These are phyloP conservation scores for Meira miltonrushii DNA, from an alignment of 1,284 basidiomycete species.

Conservation along the genomic window DNA sequence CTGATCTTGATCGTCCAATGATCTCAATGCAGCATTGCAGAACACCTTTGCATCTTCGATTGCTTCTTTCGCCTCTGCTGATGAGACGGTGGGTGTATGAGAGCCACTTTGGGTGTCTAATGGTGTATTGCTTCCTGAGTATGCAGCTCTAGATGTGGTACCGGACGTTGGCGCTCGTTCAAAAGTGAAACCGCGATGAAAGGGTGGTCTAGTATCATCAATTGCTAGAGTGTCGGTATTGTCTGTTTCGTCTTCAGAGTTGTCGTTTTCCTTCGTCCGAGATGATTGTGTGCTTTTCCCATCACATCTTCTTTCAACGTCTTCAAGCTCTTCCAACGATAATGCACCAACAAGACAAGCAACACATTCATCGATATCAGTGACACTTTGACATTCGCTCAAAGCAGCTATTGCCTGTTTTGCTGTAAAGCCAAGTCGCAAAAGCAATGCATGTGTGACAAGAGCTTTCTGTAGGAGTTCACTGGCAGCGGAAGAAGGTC, in stretches of 20 bases:
- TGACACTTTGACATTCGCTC: constrained; percentile 57
- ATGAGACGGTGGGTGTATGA: neutral
- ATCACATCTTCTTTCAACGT: constrained; percentile 57
- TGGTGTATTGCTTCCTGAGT: neutral
- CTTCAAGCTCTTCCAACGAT: constrained; percentile 61
- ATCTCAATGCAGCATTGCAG: neutral
- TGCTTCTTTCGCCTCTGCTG: neutral
- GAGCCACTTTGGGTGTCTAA: neutral
- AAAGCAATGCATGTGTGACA: constrained; percentile 74
- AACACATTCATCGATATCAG: constrained; percentile 83
- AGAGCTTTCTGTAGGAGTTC: constrained; percentile 66
- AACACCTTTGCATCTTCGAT: neutral
- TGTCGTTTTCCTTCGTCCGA: constrained; percentile 8
- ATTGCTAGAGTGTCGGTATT: constrained; percentile 12
- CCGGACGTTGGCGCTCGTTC: constrained; percentile 11
- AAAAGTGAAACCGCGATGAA: constrained; percentile 31
- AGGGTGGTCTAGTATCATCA: constrained; percentile 14
- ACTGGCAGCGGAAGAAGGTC: neutral
- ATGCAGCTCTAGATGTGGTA: neutral
- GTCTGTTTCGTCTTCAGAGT: constrained; percentile 37
- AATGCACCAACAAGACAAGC: constrained; percentile 51
- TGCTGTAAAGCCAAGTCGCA: constrained; percentile 74
- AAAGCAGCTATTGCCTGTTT: constrained; percentile 68
- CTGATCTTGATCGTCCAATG: constrained; percentile 1
- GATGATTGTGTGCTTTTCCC: constrained; percentile 36